Evolutionary conservation across 164 flowering plant species (phyloP).

Genomic region (Cinnamomum micranthum): DNA sequence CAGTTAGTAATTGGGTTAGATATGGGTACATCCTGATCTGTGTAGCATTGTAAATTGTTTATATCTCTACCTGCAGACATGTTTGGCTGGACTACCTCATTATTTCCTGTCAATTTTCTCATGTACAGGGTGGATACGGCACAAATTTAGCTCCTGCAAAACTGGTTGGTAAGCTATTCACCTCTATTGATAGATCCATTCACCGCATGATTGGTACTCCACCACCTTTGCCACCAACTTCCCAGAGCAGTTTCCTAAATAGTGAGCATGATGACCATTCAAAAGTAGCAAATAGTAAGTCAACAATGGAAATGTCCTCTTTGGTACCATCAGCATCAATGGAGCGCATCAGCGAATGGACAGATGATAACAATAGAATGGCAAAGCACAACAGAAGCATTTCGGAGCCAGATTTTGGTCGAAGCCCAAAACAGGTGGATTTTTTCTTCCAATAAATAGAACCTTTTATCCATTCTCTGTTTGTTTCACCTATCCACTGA

Average conservation of each 20-base stretch:
- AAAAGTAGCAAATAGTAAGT: slow-evolving; percentile 64
- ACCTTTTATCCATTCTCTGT: background rate
- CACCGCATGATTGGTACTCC: slow-evolving; percentile 87
- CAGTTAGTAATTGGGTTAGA: background rate
- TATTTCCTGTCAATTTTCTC: slow-evolving; percentile 11
- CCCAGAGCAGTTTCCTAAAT: slow-evolving; percentile 34
- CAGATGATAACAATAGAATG: slow-evolving; percentile 44
- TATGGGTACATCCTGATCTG: background rate
- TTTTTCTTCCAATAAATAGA: background rate
- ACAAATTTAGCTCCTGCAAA: slow-evolving; percentile 79
- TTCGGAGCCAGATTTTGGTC: slow-evolving; percentile 93
- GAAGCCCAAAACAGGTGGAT: slow-evolving; percentile 66
- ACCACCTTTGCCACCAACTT: slow-evolving; percentile 59
- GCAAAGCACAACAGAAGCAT: slow-evolving; percentile 67
- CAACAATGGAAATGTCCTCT: slow-evolving; percentile 76
- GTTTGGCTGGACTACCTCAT: background rate
- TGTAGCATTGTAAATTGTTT: no score
- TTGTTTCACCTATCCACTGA: background rate
- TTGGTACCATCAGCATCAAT: slow-evolving; percentile 73
- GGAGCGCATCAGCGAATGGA: slow-evolving; percentile 78
- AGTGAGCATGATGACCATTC: slow-evolving; percentile 40
- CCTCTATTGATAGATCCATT: slow-evolving; percentile 79
- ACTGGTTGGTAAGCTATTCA: slow-evolving; percentile 77
- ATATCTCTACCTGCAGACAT: background rate
- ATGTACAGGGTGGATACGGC: slow-evolving; percentile 75